These are phyloP conservation scores for Neoascochyta sp. DNA, from an alignment of 2,329 filamentous ascomycete genomes.

Conservation along the genomic window DNA sequence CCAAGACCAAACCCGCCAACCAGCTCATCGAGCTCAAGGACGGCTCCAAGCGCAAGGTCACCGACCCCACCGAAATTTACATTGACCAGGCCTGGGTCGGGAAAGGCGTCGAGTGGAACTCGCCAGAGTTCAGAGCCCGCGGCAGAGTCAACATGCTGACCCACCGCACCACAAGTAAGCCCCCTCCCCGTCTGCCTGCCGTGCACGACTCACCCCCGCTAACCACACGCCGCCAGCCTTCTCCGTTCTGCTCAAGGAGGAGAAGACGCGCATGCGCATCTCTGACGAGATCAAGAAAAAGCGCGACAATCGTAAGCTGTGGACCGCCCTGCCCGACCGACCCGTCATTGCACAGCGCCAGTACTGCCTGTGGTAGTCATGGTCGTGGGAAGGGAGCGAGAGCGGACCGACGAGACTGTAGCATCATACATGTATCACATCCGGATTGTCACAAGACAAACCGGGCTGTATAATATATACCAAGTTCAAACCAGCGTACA, in stretches of 20 bases:
- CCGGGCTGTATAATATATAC: slow-evolving; percentile 1
- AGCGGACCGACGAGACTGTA: slow-evolving; percentile 1
- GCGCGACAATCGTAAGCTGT: slow-evolving; percentile 70
- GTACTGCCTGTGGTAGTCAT: slow-evolving; percentile 91
- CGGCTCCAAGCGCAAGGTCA: slow-evolving; percentile 66
- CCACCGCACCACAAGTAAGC: slow-evolving; percentile 72
- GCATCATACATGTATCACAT: slow-evolving; percentile 11
- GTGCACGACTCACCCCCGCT: neutral
- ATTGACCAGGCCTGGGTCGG: slow-evolving; percentile 92
- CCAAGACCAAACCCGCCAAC: slow-evolving; percentile 44
- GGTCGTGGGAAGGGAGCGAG: neutral
- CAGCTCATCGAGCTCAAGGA: slow-evolving; percentile 64
- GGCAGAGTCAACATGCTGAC: slow-evolving; percentile 65
- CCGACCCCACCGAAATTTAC: slow-evolving; percentile 78
- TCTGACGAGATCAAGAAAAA: slow-evolving; percentile 74
- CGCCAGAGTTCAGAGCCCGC: slow-evolving; percentile 69
- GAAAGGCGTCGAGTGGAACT: slow-evolving; percentile 52
- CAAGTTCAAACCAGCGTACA: slow-evolving; percentile 11
- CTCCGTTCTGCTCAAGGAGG: slow-evolving; percentile 83
- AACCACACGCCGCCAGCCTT: slow-evolving; percentile 53
- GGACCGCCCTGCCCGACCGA: slow-evolving; percentile 84
- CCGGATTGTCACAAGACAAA: neutral
- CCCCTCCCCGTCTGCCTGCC: neutral
- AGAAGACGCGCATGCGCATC: slow-evolving; percentile 80
- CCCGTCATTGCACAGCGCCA: slow-evolving; percentile 79